phyloP scores from a whole-genome alignment of 2,329 filamentous ascomycete genomes.

The Arthroderma sp. region DNA sequence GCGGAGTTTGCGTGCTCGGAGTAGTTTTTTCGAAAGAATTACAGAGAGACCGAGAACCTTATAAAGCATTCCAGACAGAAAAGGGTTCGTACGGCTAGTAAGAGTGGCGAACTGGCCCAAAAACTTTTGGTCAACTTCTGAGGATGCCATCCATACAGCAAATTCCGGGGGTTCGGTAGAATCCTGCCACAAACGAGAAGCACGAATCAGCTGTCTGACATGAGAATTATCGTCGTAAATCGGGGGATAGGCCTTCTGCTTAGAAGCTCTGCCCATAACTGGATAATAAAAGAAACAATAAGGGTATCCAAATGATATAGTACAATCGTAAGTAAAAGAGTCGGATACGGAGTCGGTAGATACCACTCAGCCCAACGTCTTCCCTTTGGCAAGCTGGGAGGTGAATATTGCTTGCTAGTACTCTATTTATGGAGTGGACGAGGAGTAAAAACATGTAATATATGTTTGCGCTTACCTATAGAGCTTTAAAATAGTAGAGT shows the following conservation, averaged over 20 bases:
- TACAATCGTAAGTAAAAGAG: too few relatives aligned
- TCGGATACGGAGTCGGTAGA: too few relatives aligned
- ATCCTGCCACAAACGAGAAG: constrained; percentile 14
- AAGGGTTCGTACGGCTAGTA: constrained; percentile 62
- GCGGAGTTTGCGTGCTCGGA: constrained; percentile 69
- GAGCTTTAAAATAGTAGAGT: too few relatives aligned
- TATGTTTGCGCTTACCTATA: too few relatives aligned
- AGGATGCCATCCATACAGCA: constrained; percentile 67
- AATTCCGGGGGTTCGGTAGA: constrained; percentile 20
- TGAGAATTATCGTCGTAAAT: neutral
- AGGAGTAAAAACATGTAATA: too few relatives aligned
- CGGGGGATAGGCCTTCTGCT: too few relatives aligned
- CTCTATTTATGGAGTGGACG: too few relatives aligned
- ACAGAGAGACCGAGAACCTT: constrained; percentile 85
- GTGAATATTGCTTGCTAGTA: too few relatives aligned
- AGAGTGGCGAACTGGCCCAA: constrained; percentile 75
- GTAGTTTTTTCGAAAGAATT: constrained; percentile 70
- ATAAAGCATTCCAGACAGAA: constrained; percentile 65
- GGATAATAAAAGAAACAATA: too few relatives aligned
- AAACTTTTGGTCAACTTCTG: constrained; percentile 95
- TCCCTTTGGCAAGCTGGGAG: too few relatives aligned
- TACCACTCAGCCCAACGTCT: too few relatives aligned
- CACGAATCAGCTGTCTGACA: constrained; percentile 8
- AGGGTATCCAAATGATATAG: neutral
- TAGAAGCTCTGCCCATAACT: too few relatives aligned